These are phyloP conservation scores for Pneumocystis wakefieldiae DNA, from an alignment of 1,139 yeast species.

Conservation along the genomic window DNA sequence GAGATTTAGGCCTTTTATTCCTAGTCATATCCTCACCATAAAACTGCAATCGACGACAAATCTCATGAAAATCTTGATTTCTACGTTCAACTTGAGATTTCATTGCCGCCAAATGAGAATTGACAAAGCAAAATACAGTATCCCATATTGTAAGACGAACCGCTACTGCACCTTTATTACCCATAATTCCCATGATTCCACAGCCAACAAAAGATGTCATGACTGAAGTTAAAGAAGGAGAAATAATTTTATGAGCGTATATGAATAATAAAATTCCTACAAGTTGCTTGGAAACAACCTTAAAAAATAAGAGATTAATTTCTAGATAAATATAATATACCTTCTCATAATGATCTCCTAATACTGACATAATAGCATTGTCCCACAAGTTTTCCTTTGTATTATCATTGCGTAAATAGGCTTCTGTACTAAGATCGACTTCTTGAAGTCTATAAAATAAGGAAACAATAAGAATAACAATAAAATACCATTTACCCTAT, in stretches of 20 bases:
- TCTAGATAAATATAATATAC: background rate
- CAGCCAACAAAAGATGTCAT: constrained; percentile 8
- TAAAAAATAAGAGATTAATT: background rate
- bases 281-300: constrained; percentile 9
- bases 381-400: constrained; percentile 4
- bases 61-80: constrained; percentile 9
- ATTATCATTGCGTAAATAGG: constrained; percentile 7
- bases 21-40: background rate
- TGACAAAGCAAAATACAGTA: constrained; percentile 9
- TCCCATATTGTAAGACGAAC: constrained; percentile 7
- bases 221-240: constrained; percentile 6
- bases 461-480: background rate
- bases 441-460: constrained; percentile 7
- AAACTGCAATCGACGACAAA: constrained; percentile 4
- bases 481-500: background rate
- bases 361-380: constrained; percentile 3
- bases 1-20: background rate
- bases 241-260: constrained; percentile 9
- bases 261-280: constrained; percentile 10
- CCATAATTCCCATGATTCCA: constrained; percentile 9
- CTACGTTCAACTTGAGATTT: constrained; percentile 5
- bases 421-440: constrained; percentile 11
- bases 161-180: constrained; percentile 12
- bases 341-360: constrained; percentile 9
- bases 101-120: constrained; percentile 11